Evolutionary conservation across 768 basidiomycete genomes (phyloP), one percentile per base, ranked within the genome.

Genomic region (Ramaria sp.): DNA sequence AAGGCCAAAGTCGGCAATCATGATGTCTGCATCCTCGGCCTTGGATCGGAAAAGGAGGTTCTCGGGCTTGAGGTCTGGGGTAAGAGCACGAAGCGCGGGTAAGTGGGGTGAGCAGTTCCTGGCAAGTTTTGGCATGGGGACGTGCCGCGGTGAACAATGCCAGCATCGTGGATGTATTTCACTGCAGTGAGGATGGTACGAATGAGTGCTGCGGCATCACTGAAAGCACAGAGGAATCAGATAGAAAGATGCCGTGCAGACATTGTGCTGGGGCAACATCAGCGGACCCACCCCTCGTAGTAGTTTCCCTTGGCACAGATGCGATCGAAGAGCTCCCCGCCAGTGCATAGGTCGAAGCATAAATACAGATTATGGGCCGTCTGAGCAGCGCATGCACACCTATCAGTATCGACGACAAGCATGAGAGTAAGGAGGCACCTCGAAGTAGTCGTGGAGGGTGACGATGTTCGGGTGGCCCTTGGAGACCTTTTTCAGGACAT

Each of bases 261-360:
- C 32, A 34, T 9, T 65, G 38, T 68, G 69, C 16, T 28, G 57
- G 58, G 37, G 62, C 69, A 47, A 45, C 24, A 30, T 24, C 45
- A 56, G 22, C 53, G 39, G 3, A 71, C 82, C 62, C 59, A 91
- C 89, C 82, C 83, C 70, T 99, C 95, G 64, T 91, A 93, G 68
- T 96, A 98, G 66, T 91, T 91, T 50, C 92, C 93, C 68, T 93
- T 91, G 28, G 92, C 91, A 64, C 95, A 98, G 73, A 99, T 98
- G 48, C 95, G 80, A 68, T 99, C 95, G 63, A 99, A 98, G n/a
- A 99, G 81, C 69, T 99, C 95, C 42, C 95, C 94, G 50, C 94
- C 93, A 2, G 89, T 93, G 73, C 95, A 98, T 8, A 97, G 81
- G 69, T 98, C 95, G 69, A 96, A 96, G 61, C 84, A 84, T 54